Base-by-base conservation (phyloP, 768 basidiomycete species). In the Pisolithus albus region DNA sequence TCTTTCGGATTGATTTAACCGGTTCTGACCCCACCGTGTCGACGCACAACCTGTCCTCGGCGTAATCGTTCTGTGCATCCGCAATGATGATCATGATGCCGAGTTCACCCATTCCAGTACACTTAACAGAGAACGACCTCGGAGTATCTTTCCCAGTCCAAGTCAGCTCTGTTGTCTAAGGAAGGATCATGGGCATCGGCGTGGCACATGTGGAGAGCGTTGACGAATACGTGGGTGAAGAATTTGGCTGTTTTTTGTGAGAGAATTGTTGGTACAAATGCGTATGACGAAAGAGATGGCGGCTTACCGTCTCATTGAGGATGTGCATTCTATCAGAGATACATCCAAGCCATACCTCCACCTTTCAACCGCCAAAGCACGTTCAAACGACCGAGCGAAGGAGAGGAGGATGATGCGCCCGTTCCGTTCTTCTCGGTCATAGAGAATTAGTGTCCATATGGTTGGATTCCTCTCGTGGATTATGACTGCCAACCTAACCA, bases 101-200 rank as follows among this genome's bases (percentile, higher is more conserved):
- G 34, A 34, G 34, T 34, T 11, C 34, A 34, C 83, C 47, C 77
- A 80, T 32, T 86, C 84, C 1, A 94, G 95, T 8, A 88, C 83
- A n/a, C 73, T 92, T 45, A 83, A 82, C 7, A 92, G 91, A 23
- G 4, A 88, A 92, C 55, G 92, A 95, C 56, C 69, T 76, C 0
- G 82, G 80, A 3, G 79, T 78, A 8, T 95, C 95, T 74, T 99
- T 97, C 89, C 94, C 95, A 2, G 91, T 99, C 46, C 76, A 77
- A 34, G 84, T 95, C 1, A 69, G 76, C 1, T 97, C 97, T 62
- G 82, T 86, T 46, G 86, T 82, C 0, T 78, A 86, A 57, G 88
- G 89, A 7, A 89, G 86, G 60, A 67, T 95, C 55, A 84, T 86
- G 0, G 90, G 92, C 19, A 75, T 96, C 37, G 76, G 73, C 28